Evolutionary conservation across 2,329 filamentous ascomycete genomes (phyloP).

Genomic region (Aspergillus hortae): DNA sequence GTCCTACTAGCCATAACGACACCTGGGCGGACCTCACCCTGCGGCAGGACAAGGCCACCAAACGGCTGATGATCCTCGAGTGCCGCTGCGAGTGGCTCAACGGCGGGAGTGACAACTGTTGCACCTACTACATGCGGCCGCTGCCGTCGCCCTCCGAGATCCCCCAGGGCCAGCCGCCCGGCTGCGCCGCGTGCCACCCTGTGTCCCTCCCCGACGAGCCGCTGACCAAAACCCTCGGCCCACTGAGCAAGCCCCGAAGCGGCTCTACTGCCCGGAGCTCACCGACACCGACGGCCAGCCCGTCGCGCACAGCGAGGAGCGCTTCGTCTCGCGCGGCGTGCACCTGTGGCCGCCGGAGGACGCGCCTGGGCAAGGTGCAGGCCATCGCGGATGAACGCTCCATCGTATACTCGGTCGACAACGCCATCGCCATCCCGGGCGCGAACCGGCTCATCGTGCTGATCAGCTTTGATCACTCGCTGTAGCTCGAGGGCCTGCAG

Average conservation of each 20-base stretch:
- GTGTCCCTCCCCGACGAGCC: constrained; percentile 25
- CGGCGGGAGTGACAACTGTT: constrained; percentile 55
- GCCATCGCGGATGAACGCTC: constrained; percentile 39
- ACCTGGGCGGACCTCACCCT: constrained; percentile 67
- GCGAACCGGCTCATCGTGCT: constrained; percentile 29
- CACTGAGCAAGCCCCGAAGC: constrained; percentile 21
- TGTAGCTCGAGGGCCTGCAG: constrained; percentile 24
- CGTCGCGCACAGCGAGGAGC: constrained; percentile 36
- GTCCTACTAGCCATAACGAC: too few species aligned
- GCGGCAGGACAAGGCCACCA: constrained; percentile 57
- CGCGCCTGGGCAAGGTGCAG: constrained; percentile 33
- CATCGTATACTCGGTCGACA: constrained; percentile 38
- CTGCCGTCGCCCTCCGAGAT: constrained; percentile 30
- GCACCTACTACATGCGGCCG: constrained; percentile 61
- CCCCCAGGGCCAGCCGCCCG: constrained; percentile 11
- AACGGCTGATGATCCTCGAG: constrained; percentile 61
- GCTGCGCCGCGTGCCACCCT: constrained; percentile 6
- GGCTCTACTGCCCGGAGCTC: constrained; percentile 29
- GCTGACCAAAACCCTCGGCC: constrained; percentile 24
- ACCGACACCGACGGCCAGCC: constrained; percentile 20
- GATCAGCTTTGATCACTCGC: constrained; percentile 39
- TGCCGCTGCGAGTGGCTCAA: constrained; percentile 64
- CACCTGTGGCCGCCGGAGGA: constrained; percentile 41
- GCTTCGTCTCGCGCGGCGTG: constrained; percentile 36
- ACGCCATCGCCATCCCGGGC: constrained; percentile 6